Conservation (phyloP, 441 rosid species). For the Macaranga tanarius region DNA sequence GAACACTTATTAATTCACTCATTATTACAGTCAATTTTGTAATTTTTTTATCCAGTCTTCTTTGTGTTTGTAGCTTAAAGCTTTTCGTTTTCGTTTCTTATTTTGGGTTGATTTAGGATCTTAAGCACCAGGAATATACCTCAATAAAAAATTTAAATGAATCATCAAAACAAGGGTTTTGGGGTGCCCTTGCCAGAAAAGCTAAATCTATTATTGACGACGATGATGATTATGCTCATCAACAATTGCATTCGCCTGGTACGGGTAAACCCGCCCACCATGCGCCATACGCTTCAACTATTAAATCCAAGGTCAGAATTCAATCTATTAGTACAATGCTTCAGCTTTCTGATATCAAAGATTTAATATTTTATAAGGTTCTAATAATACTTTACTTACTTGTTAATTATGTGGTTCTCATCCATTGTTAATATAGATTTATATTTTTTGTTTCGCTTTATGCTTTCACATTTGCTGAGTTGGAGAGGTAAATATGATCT, state of each 20-base stretch:
- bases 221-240: constrained; percentile 50
- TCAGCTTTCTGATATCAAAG: not conserved
- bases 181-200: constrained; percentile 91
- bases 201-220: constrained; percentile 93
- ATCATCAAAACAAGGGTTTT: constrained; percentile 75
- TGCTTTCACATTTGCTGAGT: not conserved
- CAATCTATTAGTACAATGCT: not conserved
- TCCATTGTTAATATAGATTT: too few species aligned
- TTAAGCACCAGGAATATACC: constrained; percentile 37
- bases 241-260: constrained; percentile 29
- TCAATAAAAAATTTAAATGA: constrained; percentile 50
- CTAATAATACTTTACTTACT: not conserved
- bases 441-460: not conserved
- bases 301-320: constrained; percentile 38
- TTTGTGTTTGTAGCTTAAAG: not conserved
- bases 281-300: constrained; percentile 25
- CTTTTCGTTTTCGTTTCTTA: not conserved
- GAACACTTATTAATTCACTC: not conserved
- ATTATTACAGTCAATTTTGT: not conserved
- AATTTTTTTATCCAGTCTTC: not conserved
- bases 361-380: not conserved
- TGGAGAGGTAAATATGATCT: not conserved
- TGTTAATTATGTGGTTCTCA: not conserved
- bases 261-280: constrained; percentile 24
- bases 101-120: constrained; percentile 35